Percentiles rank a stretch among this genome's conserved stretches.
Conservation (phyloP, 2,329 filamentous ascomycete genomes). For the Fusarium goolgardi region DNA sequence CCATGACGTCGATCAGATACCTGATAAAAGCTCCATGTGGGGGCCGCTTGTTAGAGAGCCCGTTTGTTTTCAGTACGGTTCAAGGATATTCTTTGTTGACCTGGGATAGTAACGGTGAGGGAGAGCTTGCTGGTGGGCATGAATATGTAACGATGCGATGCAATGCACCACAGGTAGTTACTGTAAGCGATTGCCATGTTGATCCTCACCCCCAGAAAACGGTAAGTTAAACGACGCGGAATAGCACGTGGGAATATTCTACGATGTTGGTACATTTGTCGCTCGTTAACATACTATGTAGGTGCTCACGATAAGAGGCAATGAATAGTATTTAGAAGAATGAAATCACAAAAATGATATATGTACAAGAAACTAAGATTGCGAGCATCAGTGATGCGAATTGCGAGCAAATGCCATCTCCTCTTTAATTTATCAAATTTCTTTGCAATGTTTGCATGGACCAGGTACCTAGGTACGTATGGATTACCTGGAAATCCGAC, state of each 20-base stretch:
- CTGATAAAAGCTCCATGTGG: conserved; percentile 30
- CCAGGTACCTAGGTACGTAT: neutral
- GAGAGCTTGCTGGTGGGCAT: conserved; percentile 12
- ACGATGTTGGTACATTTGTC: neutral
- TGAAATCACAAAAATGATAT: neutral
- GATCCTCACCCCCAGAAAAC: conserved; percentile 25
- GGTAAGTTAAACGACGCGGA: conserved; percentile 11
- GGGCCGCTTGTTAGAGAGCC: conserved; percentile 19
- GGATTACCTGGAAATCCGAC: neutral
- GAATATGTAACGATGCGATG: conserved; percentile 3
- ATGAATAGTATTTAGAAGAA: neutral
- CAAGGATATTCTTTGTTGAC: conserved; percentile 22
- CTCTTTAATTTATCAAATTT: neutral
- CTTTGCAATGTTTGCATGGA: neutral
- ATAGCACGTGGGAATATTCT: conserved; percentile 26
- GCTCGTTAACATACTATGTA: neutral
- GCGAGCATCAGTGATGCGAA: conserved; percentile 13
- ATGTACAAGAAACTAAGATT: conserved; percentile 16
- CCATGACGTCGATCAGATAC: conserved; percentile 45
- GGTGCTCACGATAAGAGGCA: neutral
- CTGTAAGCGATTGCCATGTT: conserved; percentile 23
- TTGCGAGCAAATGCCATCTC: conserved; percentile 19
- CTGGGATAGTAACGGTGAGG: neutral
- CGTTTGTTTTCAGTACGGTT: conserved; percentile 20
- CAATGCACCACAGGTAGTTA: neutral